A percentile compares a stretch with the other conserved stretches of the same genome.
Evolutionary conservation across 306 rosid species (phyloP).

Genomic region (Inga laurina): DNA sequence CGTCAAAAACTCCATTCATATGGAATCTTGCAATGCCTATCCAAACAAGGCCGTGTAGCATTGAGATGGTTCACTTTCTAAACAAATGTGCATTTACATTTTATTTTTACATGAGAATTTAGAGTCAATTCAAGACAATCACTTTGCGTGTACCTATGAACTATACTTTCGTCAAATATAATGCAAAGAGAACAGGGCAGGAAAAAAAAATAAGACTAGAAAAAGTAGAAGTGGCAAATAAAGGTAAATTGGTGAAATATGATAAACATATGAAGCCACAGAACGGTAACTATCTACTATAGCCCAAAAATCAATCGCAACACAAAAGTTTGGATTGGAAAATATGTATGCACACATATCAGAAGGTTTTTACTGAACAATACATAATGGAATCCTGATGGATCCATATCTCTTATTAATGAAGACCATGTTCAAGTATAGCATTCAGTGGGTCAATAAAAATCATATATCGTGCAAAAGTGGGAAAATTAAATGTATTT

Average conservation of each 20-base stretch:
- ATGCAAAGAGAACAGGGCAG: not conserved
- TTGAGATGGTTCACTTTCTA: conserved; percentile 15
- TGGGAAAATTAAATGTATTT: not conserved
- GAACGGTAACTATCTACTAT: not conserved
- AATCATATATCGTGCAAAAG: not conserved
- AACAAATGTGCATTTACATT: not conserved
- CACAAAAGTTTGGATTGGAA: not conserved
- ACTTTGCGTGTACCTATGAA: not conserved
- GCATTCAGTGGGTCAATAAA: not conserved
- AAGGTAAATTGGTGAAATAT: not conserved
- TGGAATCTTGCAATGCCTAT: not conserved
- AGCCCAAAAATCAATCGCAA: not conserved
- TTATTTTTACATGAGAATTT: not conserved
- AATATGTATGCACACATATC: conserved; percentile 6
- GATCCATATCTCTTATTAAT: not conserved
- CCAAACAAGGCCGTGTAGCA: not conserved
- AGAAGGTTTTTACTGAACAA: not conserved
- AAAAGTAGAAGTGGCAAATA: not conserved
- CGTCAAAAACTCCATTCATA: not conserved
- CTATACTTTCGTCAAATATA: not conserved
- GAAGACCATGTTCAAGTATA: not conserved
- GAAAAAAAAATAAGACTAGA: not conserved
- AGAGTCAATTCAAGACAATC: not conserved
- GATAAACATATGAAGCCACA: not conserved
- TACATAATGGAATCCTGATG: not conserved